Conservation (phyloP, 208 protist genomes). For the Wallacemonas sp. region DNA sequence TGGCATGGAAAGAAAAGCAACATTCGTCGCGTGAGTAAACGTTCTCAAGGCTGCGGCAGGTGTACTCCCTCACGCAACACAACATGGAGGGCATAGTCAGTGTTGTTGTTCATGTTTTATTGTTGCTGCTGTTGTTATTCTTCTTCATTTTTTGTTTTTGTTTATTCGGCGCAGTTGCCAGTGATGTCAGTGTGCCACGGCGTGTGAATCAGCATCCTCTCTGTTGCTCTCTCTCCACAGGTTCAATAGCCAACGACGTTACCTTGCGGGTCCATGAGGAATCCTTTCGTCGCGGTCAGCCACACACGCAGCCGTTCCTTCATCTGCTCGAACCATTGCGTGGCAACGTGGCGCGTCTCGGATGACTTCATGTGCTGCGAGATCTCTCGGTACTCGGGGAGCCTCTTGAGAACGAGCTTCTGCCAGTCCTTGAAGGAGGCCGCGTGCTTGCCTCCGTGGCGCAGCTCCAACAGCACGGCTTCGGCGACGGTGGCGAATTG, state of each 20-base stretch:
- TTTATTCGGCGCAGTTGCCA: no score
- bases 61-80: no score
- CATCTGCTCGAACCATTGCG: slow-evolving; percentile 62
- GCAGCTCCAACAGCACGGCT: slow-evolving; percentile 22
- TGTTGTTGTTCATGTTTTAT: no score
- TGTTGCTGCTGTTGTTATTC: no score
- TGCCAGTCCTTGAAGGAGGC: slow-evolving; percentile 58
- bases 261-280: slow-evolving; percentile 55
- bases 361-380: slow-evolving; percentile 51
- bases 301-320: slow-evolving; percentile 46
- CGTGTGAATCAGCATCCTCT: no score
- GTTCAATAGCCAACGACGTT: slow-evolving; percentile 32
- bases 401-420: slow-evolving; percentile 65
- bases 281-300: slow-evolving; percentile 42
- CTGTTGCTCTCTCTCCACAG: no score
- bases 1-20: no score
- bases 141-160: no score
- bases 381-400: slow-evolving; percentile 59
- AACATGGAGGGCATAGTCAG: no score
- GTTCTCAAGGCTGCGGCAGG: no score
- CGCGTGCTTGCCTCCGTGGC: slow-evolving; percentile 15
- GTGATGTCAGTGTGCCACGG: no score
- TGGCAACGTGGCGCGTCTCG: slow-evolving; percentile 50
- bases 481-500: slow-evolving; percentile 19
- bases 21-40: no score